Conservation (phyloP, 495 filamentous ascomycete species). For the Rhizodiscina lignyota region DNA sequence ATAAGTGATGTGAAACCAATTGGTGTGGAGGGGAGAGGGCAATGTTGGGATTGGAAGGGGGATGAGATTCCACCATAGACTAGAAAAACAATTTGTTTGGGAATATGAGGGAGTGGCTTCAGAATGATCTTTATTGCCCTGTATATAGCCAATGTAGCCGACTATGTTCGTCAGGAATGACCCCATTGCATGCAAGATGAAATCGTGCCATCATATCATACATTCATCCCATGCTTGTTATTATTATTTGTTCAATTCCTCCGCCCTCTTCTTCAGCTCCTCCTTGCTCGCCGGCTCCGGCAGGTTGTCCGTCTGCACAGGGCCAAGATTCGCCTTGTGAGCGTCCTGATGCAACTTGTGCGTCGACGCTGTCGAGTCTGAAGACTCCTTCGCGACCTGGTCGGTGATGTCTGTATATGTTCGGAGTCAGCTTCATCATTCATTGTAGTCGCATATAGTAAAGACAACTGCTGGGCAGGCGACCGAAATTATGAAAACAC, state of each 20-base stretch:
- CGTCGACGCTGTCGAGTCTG: slow-evolving; percentile 13
- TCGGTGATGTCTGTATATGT: slow-evolving; percentile 22
- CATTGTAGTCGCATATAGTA: too few species aligned
- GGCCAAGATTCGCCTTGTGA: slow-evolving; percentile 20
- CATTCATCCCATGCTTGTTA: too few species aligned
- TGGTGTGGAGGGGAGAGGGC: slow-evolving; percentile 36
- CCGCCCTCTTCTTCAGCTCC: slow-evolving; percentile 21
- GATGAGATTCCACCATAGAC: slow-evolving; percentile 4
- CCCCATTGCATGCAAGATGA: too few species aligned
- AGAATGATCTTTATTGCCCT: too few species aligned
- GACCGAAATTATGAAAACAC: too few species aligned
- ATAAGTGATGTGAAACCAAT: too few species aligned
- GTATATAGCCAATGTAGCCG: too few species aligned
- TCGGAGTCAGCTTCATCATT: too few species aligned
- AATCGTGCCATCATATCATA: too few species aligned
- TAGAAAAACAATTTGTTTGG: not conserved
- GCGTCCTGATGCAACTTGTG: slow-evolving; percentile 12
- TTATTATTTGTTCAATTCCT: slow-evolving; percentile 25
- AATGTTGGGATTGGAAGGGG: slow-evolving; percentile 66
- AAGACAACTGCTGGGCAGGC: too few species aligned
- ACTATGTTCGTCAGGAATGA: too few species aligned
- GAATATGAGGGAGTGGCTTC: too few species aligned
- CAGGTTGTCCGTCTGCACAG: slow-evolving; percentile 27
- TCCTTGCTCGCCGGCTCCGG: slow-evolving; percentile 33
- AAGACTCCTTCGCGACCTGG: slow-evolving; percentile 18